Base-by-base conservation (phyloP, 2,329 filamentous ascomycete species). In the Scolecobasidium constrictum region DNA sequence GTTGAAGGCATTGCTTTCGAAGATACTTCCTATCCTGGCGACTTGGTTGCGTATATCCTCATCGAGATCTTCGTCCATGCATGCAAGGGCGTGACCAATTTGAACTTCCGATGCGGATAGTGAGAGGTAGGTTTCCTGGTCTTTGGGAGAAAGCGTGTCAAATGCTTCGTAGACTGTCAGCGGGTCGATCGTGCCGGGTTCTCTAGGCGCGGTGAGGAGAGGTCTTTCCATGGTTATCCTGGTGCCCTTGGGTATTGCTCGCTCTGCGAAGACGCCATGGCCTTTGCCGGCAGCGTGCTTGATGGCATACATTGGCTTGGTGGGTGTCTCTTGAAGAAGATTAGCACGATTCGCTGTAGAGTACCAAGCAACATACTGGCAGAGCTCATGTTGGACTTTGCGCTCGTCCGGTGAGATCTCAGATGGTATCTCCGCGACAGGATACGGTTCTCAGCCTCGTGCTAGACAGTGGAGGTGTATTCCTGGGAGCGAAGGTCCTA, bases 241-340 rank as follows among this genome's bases (percentile, higher is more conserved):
- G 2, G 60, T 62, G 11, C 65, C 63, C 17, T 49, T 52, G 22
- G 53, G 43, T 35, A 69, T 60, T 16, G 38, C n/a, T 6, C 48
- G 44, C 3, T 52, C 47, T 1, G 65, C 65, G 45, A 68, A 58
- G 41, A 63, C 58, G 38, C 65, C 66, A 21, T 64, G 57, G 16
- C 66, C 66, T 48, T 65, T 67, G 28, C 54, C 54, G 1, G 57
- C 52, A 4, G 60, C 51, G 4, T 49, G 47, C 23, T 16, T 38
- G 3, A 44, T 37, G 22, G 16, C 28, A 22, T 38, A 44, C 17
- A 44, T 19, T 23, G 23, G 19, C 17, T n/a, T n/a, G n/a, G n/a
- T n/a, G n/a, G n/a, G n/a, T n/a, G n/a, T n/a, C n/a, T n/a, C n/a
- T n/a, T n/a, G n/a, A n/a, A n/a, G n/a, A n/a, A n/a, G n/a, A n/a